Percentiles rank a stretch among this genome's conserved stretches.
Evolutionary conservation across 805 yeast genomes (phyloP).

Genomic region (Monosporozyma aerobia): DNA sequence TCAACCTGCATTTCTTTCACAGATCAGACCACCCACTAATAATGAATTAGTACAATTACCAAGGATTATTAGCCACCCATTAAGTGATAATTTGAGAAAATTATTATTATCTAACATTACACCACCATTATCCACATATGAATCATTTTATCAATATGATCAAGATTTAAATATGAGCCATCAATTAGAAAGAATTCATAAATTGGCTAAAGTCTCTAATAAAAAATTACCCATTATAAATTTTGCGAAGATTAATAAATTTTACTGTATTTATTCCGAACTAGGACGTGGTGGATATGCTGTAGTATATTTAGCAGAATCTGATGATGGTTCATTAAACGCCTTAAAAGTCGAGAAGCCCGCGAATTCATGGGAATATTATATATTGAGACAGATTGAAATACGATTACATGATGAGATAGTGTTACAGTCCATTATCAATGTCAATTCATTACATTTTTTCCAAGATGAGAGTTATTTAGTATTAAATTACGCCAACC

Average conservation of each 20-base stretch:
- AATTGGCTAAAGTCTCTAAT: slow-evolving; percentile 29
- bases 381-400: slow-evolving; percentile 53
- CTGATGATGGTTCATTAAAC: slow-evolving; percentile 41
- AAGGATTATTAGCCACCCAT: slow-evolving; percentile 33
- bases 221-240: slow-evolving; percentile 28
- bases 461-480: slow-evolving; percentile 63
- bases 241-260: slow-evolving; percentile 27
- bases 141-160: slow-evolving; percentile 27
- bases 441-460: slow-evolving; percentile 42
- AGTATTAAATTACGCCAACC: slow-evolving; percentile 51
- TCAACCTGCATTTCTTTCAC: slow-evolving; percentile 13
- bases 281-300: slow-evolving; percentile 82
- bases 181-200: slow-evolving; percentile 31
- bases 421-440: slow-evolving; percentile 36
- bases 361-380: slow-evolving; percentile 71
- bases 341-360: slow-evolving; percentile 73
- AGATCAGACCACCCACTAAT: not conserved
- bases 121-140: slow-evolving; percentile 30
- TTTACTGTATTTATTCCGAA: slow-evolving; percentile 33
- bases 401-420: slow-evolving; percentile 26
- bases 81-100: slow-evolving; percentile 34
- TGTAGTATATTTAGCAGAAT: slow-evolving; percentile 62
- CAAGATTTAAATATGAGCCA: slow-evolving; percentile 30
- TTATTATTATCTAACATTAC: slow-evolving; percentile 32
- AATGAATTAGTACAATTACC: not conserved